Conservation (phyloP, 2,329 filamentous ascomycete genomes). For the Cercospora sojina region DNA sequence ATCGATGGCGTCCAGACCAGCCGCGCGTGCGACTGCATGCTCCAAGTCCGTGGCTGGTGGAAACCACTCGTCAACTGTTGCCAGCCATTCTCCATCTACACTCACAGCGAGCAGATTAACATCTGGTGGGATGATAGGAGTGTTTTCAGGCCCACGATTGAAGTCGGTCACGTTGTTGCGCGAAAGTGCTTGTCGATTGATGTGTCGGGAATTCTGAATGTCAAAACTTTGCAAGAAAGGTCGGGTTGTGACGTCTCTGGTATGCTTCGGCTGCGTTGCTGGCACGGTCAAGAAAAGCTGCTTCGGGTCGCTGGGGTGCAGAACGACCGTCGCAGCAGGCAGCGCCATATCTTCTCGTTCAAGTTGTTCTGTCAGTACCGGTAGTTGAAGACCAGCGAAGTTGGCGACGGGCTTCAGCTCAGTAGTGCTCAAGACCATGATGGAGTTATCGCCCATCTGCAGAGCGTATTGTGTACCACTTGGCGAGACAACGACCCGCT, state of each 20-base stretch:
- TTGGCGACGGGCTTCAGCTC: conserved; percentile 83
- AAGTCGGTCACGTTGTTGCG: conserved; percentile 82
- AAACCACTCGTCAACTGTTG: conserved; percentile 87
- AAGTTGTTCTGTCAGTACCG: conserved; percentile 16
- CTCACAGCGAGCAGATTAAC: conserved; percentile 75
- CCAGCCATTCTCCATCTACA: conserved; percentile 81
- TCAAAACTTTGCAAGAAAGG: conserved; percentile 82
- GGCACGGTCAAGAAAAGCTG: conserved; percentile 52
- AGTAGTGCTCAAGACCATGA: conserved; percentile 84
- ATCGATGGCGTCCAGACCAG: conserved; percentile 28
- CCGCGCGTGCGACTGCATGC: conserved; percentile 47
- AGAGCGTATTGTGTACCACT: conserved; percentile 78
- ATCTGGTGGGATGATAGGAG: conserved; percentile 72
- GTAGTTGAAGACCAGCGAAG: conserved; percentile 74
- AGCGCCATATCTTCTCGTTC: conserved; percentile 12
- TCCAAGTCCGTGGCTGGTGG: conserved; percentile 69
- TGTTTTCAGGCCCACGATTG: conserved; percentile 70
- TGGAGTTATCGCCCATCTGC: conserved; percentile 86
- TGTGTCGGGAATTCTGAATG: conserved; percentile 71
- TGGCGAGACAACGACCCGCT: conserved; percentile 79
- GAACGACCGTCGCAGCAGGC: conserved; percentile 35
- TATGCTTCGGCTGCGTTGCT: conserved; percentile 48
- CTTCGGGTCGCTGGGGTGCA: conserved; percentile 44
- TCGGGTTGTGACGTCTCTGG: conserved; percentile 43
- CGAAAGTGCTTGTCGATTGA: conserved; percentile 84